Percentiles rank a stretch among this genome's conserved stretches.
Evolutionary conservation across 2,329 filamentous ascomycete species (phyloP).

Genomic region (Hypoxylon sp.): DNA sequence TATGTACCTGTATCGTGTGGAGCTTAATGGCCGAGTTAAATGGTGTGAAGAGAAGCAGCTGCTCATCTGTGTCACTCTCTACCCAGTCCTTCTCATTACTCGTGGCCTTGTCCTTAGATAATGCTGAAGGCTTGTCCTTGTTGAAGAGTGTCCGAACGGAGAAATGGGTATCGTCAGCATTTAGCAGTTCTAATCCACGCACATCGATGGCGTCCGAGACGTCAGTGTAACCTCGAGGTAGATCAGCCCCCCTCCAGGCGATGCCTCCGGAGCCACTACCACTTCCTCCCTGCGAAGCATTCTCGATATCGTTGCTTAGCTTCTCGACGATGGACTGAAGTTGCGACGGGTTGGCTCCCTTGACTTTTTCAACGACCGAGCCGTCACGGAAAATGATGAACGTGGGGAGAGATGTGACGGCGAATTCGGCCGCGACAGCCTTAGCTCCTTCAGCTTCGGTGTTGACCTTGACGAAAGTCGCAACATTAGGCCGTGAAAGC

Average conservation of each 20-base stretch:
- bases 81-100: constrained; percentile 90
- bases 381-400: constrained; percentile 89
- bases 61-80: constrained; percentile 96
- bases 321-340: constrained; percentile 80
- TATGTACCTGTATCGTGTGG: constrained; percentile 79
- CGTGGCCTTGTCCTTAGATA: constrained; percentile 93
- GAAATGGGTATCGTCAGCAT: constrained; percentile 84
- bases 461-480: constrained; percentile 92
- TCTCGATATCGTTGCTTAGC: constrained; percentile 76
- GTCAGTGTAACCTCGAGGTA: constrained; percentile 86
- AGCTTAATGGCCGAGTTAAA: constrained; percentile 92
- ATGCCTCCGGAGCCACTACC: constrained; percentile 61
- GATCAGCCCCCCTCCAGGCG: constrained; percentile 79
- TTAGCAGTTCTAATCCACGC: constrained; percentile 87
- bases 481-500: constrained; percentile 78
- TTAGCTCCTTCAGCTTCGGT: constrained; percentile 76
- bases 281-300: constrained; percentile 64
- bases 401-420: constrained; percentile 85
- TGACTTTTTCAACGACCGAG: constrained; percentile 75
- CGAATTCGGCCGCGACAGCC: constrained; percentile 80
- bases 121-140: constrained; percentile 69
- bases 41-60: constrained; percentile 92
- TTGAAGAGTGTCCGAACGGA: constrained; percentile 82
- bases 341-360: constrained; percentile 80
- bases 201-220: constrained; percentile 86